A percentile compares a stretch with the other conserved stretches of the same genome.
These are phyloP conservation scores for Magnolia sinica DNA, from an alignment of 164 flowering plant species.

Conservation along the genomic window DNA sequence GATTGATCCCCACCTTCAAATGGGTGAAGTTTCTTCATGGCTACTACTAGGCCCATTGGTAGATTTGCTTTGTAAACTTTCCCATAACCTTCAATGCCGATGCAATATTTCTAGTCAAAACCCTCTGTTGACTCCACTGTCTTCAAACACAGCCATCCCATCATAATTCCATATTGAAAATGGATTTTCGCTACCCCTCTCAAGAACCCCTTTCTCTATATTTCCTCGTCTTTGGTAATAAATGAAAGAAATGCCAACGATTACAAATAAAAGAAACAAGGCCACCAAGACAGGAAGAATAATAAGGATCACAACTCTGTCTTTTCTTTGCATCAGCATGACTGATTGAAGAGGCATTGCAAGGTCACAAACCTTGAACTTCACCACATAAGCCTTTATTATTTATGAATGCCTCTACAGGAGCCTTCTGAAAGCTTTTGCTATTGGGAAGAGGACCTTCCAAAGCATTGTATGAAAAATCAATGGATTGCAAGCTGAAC, in stretches of 20 bases:
- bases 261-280: neutral
- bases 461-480: too few species aligned
- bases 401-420: too few species aligned
- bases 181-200: neutral
- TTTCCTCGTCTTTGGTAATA: neutral
- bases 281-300: neutral
- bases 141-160: slow-evolving; percentile 5
- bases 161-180: slow-evolving; percentile 17
- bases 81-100: slow-evolving; percentile 16
- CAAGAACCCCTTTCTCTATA: neutral
- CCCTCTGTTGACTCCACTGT: slow-evolving; percentile 16
- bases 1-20: neutral
- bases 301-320: slow-evolving; percentile 23
- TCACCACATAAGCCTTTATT: slow-evolving; percentile 42
- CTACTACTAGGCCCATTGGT: neutral
- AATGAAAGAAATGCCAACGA: neutral
- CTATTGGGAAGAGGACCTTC: too few species aligned
- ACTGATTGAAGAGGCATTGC: slow-evolving; percentile 16
- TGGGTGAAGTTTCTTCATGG: neutral
- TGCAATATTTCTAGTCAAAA: slow-evolving; percentile 13
- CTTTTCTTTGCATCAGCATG: slow-evolving; percentile 3
- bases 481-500: too few species aligned
- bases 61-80: slow-evolving; percentile 18
- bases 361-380: slow-evolving; percentile 30
- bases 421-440: too few species aligned